phyloP scores from a whole-genome alignment of 2,329 filamentous ascomycete genomes.

The Pezicula carpinea region DNA sequence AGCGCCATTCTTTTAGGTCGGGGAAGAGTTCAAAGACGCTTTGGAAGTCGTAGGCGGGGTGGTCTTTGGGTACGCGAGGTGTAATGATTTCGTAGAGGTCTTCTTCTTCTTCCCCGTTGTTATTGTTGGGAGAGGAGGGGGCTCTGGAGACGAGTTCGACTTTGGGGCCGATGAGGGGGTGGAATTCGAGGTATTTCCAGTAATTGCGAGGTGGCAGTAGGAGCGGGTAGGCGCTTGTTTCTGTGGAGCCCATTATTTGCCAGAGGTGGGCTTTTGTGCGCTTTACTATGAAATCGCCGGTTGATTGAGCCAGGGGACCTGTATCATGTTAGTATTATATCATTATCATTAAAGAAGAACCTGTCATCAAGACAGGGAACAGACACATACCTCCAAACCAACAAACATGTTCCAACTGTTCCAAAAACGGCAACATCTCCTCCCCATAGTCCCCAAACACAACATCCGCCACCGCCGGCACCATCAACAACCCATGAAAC shows the following conservation, averaged over 20 bases:
- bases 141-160: conserved; percentile 12
- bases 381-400: conserved; percentile 19
- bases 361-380: no score
- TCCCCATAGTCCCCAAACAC: conserved; percentile 11
- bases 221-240: conserved; percentile 20
- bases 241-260: conserved; percentile 29
- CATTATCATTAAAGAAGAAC: no score
- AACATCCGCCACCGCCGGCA: conserved; percentile 10
- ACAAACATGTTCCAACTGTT: conserved; percentile 9
- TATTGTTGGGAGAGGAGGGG: background rate
- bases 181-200: conserved; percentile 29
- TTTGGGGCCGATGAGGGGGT: conserved; percentile 17
- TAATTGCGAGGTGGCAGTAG: conserved; percentile 21
- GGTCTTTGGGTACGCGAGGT: conserved; percentile 20
- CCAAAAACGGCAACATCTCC: conserved; percentile 8
- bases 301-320: conserved; percentile 24
- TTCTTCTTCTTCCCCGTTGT: conserved; percentile 4
- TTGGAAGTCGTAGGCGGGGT: conserved; percentile 23
- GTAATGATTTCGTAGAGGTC: conserved; percentile 30
- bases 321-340: background rate
- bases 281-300: conserved; percentile 26
- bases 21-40: conserved; percentile 39
- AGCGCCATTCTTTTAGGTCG: conserved; percentile 35
- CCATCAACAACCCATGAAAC: conserved; percentile 14
- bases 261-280: conserved; percentile 21